Conservation (phyloP, 2,329 filamentous ascomycete genomes). For the Corniculantispora saksenae region DNA sequence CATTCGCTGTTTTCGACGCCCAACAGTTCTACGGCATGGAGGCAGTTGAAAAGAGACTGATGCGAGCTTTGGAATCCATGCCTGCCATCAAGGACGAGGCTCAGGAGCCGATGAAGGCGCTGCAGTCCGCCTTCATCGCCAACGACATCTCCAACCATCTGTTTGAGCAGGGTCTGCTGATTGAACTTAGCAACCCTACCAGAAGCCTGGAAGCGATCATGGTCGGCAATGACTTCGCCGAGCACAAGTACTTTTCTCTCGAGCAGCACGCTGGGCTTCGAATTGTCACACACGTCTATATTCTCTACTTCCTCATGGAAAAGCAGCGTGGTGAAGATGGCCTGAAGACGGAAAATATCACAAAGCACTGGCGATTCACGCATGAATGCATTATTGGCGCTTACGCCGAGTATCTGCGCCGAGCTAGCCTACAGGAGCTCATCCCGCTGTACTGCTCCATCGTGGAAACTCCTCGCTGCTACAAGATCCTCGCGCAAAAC, state of each 20-base stretch:
- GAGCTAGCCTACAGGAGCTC: constrained; percentile 71
- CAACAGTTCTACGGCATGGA: constrained; percentile 59
- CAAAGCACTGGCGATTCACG: constrained; percentile 40
- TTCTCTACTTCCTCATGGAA: constrained; percentile 67
- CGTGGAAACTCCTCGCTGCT: constrained; percentile 63
- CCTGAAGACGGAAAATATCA: not conserved
- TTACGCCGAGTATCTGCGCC: constrained; percentile 79
- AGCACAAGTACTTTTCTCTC: constrained; percentile 52
- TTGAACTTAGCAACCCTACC: constrained; percentile 20
- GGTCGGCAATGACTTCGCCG: constrained; percentile 34
- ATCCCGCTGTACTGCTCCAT: constrained; percentile 88
- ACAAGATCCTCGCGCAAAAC: constrained; percentile 73
- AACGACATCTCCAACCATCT: constrained; percentile 60
- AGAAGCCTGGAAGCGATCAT: constrained; percentile 22
- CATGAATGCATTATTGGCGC: constrained; percentile 77
- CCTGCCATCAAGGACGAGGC: constrained; percentile 59
- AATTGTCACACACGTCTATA: constrained; percentile 66
- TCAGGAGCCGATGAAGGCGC: constrained; percentile 66
- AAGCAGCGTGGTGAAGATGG: constrained; percentile 42
- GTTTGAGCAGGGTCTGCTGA: constrained; percentile 56
- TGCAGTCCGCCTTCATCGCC: constrained; percentile 75
- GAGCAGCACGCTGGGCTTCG: constrained; percentile 66
- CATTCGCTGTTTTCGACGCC: constrained; percentile 65
- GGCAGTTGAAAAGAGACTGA: constrained; percentile 57
- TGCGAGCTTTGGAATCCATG: constrained; percentile 60